Percentiles rank a stretch among this genome's conserved stretches.
Evolutionary conservation across 768 basidiomycete species (phyloP).

Genomic region (Pleurotus ostreatus): DNA sequence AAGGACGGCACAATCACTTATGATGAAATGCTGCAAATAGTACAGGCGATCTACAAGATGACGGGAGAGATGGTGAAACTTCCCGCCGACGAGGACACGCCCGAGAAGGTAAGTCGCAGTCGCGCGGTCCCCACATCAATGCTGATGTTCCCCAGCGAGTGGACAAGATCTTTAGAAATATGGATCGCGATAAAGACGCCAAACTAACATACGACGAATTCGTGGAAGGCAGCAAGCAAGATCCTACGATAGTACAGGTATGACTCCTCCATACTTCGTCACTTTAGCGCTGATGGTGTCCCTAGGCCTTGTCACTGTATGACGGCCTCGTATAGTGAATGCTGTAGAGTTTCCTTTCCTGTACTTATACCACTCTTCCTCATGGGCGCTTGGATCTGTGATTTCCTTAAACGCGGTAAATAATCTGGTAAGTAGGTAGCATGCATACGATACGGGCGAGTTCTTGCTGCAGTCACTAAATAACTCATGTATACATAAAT

Average conservation of each 20-base stretch:
- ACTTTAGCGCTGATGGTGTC: no score
- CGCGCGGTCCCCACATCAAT: slow-evolving; percentile 8
- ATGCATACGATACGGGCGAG: no score
- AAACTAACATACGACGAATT: slow-evolving; percentile 95
- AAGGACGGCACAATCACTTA: slow-evolving; percentile 98
- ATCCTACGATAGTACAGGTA: slow-evolving; percentile 98
- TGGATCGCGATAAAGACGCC: slow-evolving; percentile 95
- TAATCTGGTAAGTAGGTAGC: no score
- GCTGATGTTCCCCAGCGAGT: slow-evolving; percentile 62
- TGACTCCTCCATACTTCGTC: slow-evolving; percentile 9
- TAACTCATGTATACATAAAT: no score
- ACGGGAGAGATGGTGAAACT: slow-evolving; percentile 99
- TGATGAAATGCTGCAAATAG: slow-evolving; percentile 98
- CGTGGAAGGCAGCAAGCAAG: slow-evolving; percentile 96
- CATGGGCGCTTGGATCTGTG: slow-evolving; percentile 7
- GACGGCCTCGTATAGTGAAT: slow-evolving; percentile 79
- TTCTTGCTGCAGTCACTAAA: no score
- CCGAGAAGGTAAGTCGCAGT: slow-evolving; percentile 74
- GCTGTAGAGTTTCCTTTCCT: slow-evolving; percentile 6
- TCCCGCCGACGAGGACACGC: slow-evolving; percentile 98
- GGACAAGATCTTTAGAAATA: slow-evolving; percentile 96
- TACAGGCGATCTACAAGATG: slow-evolving; percentile 99
- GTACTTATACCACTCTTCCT: slow-evolving; percentile 4
- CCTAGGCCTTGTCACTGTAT: slow-evolving; percentile 88
- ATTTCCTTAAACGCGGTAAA: not conserved